A percentile compares a stretch with the other conserved stretches of the same genome.
phyloP scores from a whole-genome alignment of 345 rosid species.

The Arabidopsis arenosa region DNA sequence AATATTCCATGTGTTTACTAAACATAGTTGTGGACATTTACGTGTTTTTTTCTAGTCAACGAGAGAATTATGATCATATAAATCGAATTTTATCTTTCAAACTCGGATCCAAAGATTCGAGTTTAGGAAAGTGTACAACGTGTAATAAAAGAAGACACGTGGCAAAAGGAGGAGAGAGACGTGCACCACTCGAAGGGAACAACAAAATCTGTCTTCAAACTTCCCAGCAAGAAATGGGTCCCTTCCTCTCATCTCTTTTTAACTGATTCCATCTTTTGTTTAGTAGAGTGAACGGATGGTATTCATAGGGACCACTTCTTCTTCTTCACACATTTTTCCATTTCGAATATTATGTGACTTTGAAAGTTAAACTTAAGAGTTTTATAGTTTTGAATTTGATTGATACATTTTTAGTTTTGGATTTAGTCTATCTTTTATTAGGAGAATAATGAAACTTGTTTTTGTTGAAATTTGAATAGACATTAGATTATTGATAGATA shows the following conservation, averaged over 20 bases:
- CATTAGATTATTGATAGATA: neutral
- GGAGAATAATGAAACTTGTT: neutral
- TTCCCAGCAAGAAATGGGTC: conserved; percentile 54
- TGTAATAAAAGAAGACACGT: conserved; percentile 43
- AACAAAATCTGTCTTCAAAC: conserved; percentile 53
- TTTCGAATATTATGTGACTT: neutral
- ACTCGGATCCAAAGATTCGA: conserved; percentile 20
- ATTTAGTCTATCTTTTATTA: neutral
- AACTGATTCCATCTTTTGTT: conserved; percentile 54
- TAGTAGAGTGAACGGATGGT: conserved; percentile 41
- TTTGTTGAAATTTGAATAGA: neutral
- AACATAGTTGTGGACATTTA: neutral
- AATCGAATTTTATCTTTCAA: neutral
- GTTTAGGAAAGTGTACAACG: neutral
- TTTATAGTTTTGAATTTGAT: neutral
- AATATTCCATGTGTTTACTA: neutral
- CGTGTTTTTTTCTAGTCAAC: neutral
- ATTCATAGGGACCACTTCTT: conserved; percentile 18
- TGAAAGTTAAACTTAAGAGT: neutral
- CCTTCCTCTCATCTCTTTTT: conserved; percentile 9
- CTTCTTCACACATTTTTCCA: neutral
- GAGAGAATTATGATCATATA: neutral
- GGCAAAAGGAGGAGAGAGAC: conserved; percentile 48
- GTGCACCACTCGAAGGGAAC: conserved; percentile 57
- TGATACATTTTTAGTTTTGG: neutral